These are phyloP conservation scores for Trichoderma hamatum DNA, from an alignment of 2,329 filamentous ascomycete genomes.

Conservation along the genomic window DNA sequence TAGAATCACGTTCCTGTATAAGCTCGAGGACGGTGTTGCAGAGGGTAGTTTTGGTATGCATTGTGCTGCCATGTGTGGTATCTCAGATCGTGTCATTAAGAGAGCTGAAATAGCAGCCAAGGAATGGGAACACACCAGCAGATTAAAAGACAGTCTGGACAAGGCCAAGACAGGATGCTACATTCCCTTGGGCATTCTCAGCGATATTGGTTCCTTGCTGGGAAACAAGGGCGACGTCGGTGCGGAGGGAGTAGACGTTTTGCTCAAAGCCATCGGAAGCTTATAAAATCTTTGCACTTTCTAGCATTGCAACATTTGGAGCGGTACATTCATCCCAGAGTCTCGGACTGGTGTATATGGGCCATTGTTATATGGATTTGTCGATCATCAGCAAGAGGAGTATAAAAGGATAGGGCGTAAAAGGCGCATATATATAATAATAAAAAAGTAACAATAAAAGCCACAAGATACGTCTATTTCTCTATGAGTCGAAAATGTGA, in stretches of 20 bases:
- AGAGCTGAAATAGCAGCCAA: slow-evolving; percentile 84
- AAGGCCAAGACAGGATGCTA: slow-evolving; percentile 77
- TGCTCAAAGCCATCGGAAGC: slow-evolving; percentile 62
- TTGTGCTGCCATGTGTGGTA: slow-evolving; percentile 97
- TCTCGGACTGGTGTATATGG: slow-evolving; percentile 6
- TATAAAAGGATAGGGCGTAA: neutral
- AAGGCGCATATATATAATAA: neutral
- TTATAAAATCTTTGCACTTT: slow-evolving; percentile 45
- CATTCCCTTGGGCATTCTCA: slow-evolving; percentile 82
- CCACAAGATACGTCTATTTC: neutral
- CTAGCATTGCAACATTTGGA: neutral
- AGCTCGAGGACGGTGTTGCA: slow-evolving; percentile 87
- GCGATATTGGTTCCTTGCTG: slow-evolving; percentile 80
- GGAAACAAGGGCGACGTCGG: slow-evolving; percentile 58
- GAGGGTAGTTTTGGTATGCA: slow-evolving; percentile 99
- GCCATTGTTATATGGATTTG: slow-evolving; percentile 13
- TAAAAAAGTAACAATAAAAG: neutral
- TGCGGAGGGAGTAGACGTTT: slow-evolving; percentile 59
- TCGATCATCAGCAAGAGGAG: neutral
- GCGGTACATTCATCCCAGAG: neutral
- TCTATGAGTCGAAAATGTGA: neutral
- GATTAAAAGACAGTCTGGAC: slow-evolving; percentile 85
- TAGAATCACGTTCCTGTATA: slow-evolving; percentile 95
- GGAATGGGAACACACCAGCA: slow-evolving; percentile 93
- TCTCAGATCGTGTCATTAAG: slow-evolving; percentile 79